phyloP scores from a whole-genome alignment of 2,329 filamentous ascomycete species.

The Trichoderma sp. region DNA sequence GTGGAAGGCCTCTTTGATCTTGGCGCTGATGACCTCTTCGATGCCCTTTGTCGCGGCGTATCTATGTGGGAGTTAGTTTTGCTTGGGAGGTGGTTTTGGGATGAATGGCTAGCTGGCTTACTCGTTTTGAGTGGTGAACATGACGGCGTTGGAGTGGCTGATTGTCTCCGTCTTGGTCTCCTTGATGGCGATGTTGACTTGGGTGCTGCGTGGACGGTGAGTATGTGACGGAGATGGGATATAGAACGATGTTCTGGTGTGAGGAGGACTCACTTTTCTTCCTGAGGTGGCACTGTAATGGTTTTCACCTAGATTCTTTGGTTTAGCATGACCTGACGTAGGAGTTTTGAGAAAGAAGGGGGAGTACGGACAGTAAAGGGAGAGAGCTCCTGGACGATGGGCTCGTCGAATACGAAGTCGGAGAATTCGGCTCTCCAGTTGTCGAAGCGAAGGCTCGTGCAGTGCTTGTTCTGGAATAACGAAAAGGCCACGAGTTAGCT shows the following conservation, averaged over 20 bases:
- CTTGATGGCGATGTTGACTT: conserved; percentile 25
- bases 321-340: neutral
- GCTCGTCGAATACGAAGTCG: conserved; percentile 26
- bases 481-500: neutral
- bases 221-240: neutral
- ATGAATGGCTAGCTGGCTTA: neutral
- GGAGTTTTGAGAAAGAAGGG: neutral
- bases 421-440: conserved; percentile 24
- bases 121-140: conserved; percentile 24
- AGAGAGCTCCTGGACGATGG: conserved; percentile 24
- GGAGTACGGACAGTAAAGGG: conserved; percentile 15
- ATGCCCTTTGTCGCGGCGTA: conserved; percentile 14
- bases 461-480: conserved; percentile 17
- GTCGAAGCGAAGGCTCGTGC: conserved; percentile 26
- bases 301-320: conserved; percentile 12
- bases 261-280: conserved; percentile 8
- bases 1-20: conserved; percentile 18
- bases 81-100: neutral
- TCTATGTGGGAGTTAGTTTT: conserved; percentile 10
- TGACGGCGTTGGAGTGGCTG: conserved; percentile 18
- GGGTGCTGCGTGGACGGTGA: neutral
- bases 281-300: conserved; percentile 19
- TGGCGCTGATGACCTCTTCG: conserved; percentile 1
- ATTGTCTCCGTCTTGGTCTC: conserved; percentile 22
- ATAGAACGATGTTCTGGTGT: neutral